Conservation (phyloP, 768 basidiomycete genomes). For the Candolleomyces aberdarensis region DNA sequence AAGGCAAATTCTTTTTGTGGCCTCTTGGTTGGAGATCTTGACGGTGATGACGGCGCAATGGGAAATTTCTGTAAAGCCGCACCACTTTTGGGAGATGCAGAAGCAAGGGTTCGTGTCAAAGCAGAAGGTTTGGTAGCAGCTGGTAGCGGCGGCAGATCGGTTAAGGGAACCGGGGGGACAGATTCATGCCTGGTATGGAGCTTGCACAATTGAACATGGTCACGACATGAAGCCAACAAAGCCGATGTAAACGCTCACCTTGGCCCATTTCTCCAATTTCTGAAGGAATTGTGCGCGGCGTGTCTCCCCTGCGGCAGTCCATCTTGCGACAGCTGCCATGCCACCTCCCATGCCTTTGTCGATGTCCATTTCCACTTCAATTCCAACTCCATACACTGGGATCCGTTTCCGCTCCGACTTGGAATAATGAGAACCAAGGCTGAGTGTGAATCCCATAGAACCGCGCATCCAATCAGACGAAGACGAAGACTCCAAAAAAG, state of each 20-base stretch:
- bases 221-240: not conserved
- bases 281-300: slow-evolving; percentile 54
- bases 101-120: slow-evolving; percentile 67
- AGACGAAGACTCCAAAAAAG: slow-evolving; percentile 51
- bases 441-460: slow-evolving; percentile 75
- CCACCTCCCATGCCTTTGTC: slow-evolving; percentile 77
- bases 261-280: slow-evolving; percentile 64
- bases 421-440: slow-evolving; percentile 69
- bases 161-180: slow-evolving; percentile 61
- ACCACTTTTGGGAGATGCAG: slow-evolving; percentile 66
- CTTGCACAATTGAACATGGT: slow-evolving; percentile 31
- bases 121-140: slow-evolving; percentile 55
- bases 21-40: slow-evolving; percentile 39
- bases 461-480: slow-evolving; percentile 73
- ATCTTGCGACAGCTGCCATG: slow-evolving; percentile 88
- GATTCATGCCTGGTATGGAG: slow-evolving; percentile 40
- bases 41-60: slow-evolving; percentile 38
- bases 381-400: slow-evolving; percentile 81
- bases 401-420: slow-evolving; percentile 63
- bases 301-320: slow-evolving; percentile 69
- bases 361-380: slow-evolving; percentile 83
- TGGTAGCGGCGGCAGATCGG: slow-evolving; percentile 62
- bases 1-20: slow-evolving; percentile 36
- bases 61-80: slow-evolving; percentile 41
- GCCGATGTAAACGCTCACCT: slow-evolving; percentile 38